Percentiles rank a stretch among this genome's conserved stretches.
Evolutionary conservation across 768 basidiomycete species (phyloP).

Genomic region (Sporobolomyces roseus): DNA sequence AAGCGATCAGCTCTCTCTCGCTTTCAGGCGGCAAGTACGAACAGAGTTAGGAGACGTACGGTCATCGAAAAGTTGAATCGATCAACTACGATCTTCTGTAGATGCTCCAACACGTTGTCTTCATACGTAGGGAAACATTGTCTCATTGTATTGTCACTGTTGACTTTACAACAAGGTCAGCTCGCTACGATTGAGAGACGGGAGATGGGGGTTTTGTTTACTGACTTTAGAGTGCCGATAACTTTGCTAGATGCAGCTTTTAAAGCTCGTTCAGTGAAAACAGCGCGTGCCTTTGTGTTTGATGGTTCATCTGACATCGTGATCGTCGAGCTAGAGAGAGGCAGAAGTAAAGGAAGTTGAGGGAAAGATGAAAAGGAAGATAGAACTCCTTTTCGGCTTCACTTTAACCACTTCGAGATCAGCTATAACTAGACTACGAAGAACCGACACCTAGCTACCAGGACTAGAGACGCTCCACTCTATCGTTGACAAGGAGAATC

Average conservation of each 20-base stretch:
- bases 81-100: neutral
- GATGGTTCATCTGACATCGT: neutral
- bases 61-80: constrained; percentile 7
- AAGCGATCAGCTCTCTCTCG: too few species aligned
- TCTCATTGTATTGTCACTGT: constrained; percentile 32
- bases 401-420: too few species aligned
- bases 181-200: neutral
- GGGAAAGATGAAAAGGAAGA: too few species aligned
- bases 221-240: constrained; percentile 26
- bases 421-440: too few species aligned
- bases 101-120: constrained; percentile 13
- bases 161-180: neutral
- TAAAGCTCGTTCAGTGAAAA: constrained; percentile 14
- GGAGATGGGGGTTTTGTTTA: neutral
- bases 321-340: neutral
- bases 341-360: neutral
- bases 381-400: too few species aligned
- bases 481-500: too few species aligned
- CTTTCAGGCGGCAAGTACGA: too few species aligned
- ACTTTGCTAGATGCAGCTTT: constrained; percentile 1
- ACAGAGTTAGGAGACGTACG: neutral
- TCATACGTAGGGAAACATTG: constrained; percentile 28
- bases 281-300: neutral
- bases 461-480: too few species aligned
- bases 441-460: too few species aligned